These are phyloP conservation scores for Peltaster fructicola DNA, from an alignment of 2,329 filamentous ascomycete genomes.

Conservation along the genomic window DNA sequence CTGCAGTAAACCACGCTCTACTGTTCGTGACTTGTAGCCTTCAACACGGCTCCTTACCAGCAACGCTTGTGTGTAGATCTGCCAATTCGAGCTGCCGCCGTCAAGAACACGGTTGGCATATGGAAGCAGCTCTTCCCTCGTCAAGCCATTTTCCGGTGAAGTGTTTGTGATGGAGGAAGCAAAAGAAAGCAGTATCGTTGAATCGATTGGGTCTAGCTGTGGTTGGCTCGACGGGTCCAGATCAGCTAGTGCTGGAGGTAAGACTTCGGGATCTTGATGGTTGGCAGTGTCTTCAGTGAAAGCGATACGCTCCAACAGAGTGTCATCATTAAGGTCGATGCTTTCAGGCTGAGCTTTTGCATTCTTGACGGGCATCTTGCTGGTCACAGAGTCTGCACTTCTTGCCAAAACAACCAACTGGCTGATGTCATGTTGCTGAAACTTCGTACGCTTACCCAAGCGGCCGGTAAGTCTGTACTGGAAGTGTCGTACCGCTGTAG, in stretches of 20 bases:
- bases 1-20: conserved; percentile 79
- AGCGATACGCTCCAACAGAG: conserved; percentile 69
- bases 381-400: conserved; percentile 34
- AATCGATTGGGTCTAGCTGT: conserved; percentile 64
- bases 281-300: conserved; percentile 41
- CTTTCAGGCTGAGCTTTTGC: conserved; percentile 26
- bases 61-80: conserved; percentile 87
- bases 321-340: conserved; percentile 77
- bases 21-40: conserved; percentile 66
- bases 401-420: conserved; percentile 83
- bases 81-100: conserved; percentile 90
- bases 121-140: conserved; percentile 81
- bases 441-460: conserved; percentile 69
- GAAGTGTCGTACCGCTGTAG: conserved; percentile 50
- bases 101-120: conserved; percentile 77
- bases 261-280: conserved; percentile 16
- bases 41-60: conserved; percentile 83
- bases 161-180: conserved; percentile 86
- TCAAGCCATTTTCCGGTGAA: conserved; percentile 66
- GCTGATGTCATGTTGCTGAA: conserved; percentile 61
- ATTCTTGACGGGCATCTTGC: not conserved
- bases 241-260: conserved; percentile 44
- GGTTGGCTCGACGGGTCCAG: conserved; percentile 69
- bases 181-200: conserved; percentile 61
- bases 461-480: conserved; percentile 70